Base-by-base conservation (phyloP, 2,329 filamentous ascomycete species). In the Lachnellula suecica region DNA sequence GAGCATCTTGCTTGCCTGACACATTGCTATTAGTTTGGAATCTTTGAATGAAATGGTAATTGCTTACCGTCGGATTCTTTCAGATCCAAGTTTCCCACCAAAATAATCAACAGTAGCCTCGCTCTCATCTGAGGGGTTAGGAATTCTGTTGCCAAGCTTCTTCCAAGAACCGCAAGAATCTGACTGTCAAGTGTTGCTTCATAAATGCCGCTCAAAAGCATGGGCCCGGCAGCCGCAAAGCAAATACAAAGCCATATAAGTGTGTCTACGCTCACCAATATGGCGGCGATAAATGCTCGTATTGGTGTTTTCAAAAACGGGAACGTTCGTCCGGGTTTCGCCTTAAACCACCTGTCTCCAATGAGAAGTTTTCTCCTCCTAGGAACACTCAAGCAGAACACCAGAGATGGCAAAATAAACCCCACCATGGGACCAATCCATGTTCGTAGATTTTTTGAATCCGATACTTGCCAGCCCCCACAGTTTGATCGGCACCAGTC, bases 371-470 rank as follows among this genome's bases (percentile, higher is more conserved):
- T 66, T 8, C 61, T 57, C 20, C 64, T 62, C 13, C 69, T 60
- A 17, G 69, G 70, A 9, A 72, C 64, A 25, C 67, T 68, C 37
- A 70, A 63, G 47, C 53, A 53, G 27, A 59, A 59, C 11, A 58
- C 37, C 5, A 58, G 25, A 2, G 49, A 42, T 2, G 58, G 58
- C 15, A 59, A 44, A 11, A 58, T 20, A 43, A 60, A 60, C 2
- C 55, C 56, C 3, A 58, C 48, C 20, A 58, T 54, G 11, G 58
- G 56, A 2, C 25, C 35, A 20, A 55, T 34, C 51, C 53, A 58
- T 49, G 70, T 24, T 7, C 22, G 41, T 41, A 53, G 43, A 41
- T 53, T 45, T 19, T 29, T 44, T 5, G 46, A 37, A 41, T 47
- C 29, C 3, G 56, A 55, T 8, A 57, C 15, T 29, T 58, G 37